Conservation (phyloP, 1,139 yeast genomes). For the Saccharomyces hybrid region DNA sequence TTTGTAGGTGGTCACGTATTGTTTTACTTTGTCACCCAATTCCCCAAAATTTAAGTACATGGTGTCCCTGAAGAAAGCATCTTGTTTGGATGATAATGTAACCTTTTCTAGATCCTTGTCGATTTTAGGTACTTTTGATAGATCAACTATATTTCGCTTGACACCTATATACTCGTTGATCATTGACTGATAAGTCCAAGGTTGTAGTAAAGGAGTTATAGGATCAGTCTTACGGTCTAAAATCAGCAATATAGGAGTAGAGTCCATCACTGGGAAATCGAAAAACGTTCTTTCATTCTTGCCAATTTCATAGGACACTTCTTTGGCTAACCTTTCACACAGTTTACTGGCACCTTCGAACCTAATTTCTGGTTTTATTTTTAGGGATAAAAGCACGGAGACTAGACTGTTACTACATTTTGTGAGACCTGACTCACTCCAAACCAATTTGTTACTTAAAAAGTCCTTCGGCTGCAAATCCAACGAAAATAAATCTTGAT, state of each 20-base stretch:
- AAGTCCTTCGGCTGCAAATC: constrained; percentile 29
- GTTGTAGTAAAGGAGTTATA: constrained; percentile 79
- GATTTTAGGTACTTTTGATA: constrained; percentile 38
- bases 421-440: constrained; percentile 46
- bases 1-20: constrained; percentile 78
- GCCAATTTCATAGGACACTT: constrained; percentile 52
- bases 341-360: constrained; percentile 51
- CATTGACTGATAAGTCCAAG: constrained; percentile 99
- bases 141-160: constrained; percentile 67
- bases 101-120: constrained; percentile 49
- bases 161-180: constrained; percentile 86
- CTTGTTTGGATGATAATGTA: constrained; percentile 61
- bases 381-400: constrained; percentile 66
- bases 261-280: constrained; percentile 56
- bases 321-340: constrained; percentile 57
- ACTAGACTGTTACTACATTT: constrained; percentile 46
- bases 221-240: constrained; percentile 87
- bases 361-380: constrained; percentile 68
- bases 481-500: constrained; percentile 56
- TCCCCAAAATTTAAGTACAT: constrained; percentile 93
- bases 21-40: constrained; percentile 79
- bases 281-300: constrained; percentile 54
- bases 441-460: constrained; percentile 23
- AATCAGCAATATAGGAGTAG: constrained; percentile 66
- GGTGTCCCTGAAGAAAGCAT: constrained; percentile 66